Base-by-base conservation (phyloP, 2,329 filamentous ascomycete genomes). In the Neodidymelliopsis sp. region DNA sequence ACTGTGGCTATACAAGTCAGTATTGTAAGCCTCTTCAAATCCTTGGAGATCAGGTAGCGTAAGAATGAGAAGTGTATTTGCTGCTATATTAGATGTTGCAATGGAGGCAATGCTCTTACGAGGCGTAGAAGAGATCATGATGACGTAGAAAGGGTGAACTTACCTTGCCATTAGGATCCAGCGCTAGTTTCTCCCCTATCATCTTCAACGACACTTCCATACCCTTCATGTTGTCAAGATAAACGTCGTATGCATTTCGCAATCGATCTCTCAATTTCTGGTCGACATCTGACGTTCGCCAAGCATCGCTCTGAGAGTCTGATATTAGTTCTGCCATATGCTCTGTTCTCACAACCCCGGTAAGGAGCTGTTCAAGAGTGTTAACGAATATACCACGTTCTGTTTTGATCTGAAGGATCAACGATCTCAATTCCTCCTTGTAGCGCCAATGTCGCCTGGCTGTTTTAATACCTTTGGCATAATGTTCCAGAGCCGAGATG, bases 381-480 rank as follows among this genome's bases (percentile, higher is more conserved):
- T 68, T 71, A 13, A 58, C 57, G 35, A 66, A 70, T 10, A 70
- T 65, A 12, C 30, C 46, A 12, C 57, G 23, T 31, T 71, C 64
- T 8, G 63, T 62, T 1, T 45, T 34, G 15, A 72, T 44, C 9
- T 57, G 48, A 5, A 57, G 49, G n/a, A 54, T 53, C 11, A 71
- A 35, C 0, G 30, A 45, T 3, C 44, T 51, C 12, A 71, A 29
- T n/a, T 63, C 59, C 4, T 25, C 34, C 36, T 63, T 54, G 37
- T 60, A 62, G 24, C 54, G 35, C 48, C 58, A 55, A 16, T 54
- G 62, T 18, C 56, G 54, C 33, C 62, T 66, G 31, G 66, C 63
- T 2, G 57, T 65, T 9, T 46, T 43, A n/a, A 60, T 56, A 2
- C 63, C 63, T 18, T 67, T 53, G 2, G 53, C 53, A 41, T 71